These are phyloP conservation scores for Cinchona pubescens DNA, from an alignment of 257 asterid genomes.

Conservation along the genomic window DNA sequence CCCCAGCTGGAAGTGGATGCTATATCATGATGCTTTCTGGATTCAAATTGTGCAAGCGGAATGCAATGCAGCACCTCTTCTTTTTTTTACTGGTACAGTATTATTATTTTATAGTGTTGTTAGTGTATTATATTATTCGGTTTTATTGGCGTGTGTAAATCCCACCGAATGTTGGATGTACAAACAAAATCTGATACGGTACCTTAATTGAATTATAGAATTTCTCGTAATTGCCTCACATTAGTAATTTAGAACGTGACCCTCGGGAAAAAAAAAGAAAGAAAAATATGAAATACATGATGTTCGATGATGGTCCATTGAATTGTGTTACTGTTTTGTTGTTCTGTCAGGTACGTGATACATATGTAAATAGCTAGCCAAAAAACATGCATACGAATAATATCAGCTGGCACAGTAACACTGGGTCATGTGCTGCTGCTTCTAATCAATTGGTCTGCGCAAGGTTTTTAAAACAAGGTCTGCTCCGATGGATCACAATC, in stretches of 20 bases:
- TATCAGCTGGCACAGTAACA: background rate
- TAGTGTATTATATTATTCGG: too few relatives aligned
- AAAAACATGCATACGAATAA: background rate
- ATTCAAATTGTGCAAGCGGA: too few relatives aligned
- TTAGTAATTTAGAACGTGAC: too few relatives aligned
- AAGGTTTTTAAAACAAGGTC: background rate
- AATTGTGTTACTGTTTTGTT: background rate
- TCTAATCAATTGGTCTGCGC: slow-evolving; percentile 11
- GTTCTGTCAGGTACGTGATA: background rate
- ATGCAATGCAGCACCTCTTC: too few relatives aligned
- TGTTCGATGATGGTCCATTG: background rate
- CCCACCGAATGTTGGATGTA: too few relatives aligned
- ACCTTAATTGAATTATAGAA: too few relatives aligned
- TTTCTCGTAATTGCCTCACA: too few relatives aligned
- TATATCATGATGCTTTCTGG: background rate
- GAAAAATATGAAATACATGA: background rate
- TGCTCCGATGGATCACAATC: slow-evolving; percentile 8
- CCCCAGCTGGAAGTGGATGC: background rate
- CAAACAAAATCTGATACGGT: too few relatives aligned
- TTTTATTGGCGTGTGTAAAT: too few relatives aligned
- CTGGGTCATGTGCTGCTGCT: background rate
- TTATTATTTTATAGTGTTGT: too few relatives aligned
- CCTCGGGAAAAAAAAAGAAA: too few relatives aligned
- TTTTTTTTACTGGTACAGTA: too few relatives aligned
- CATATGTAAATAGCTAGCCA: background rate